Conservation (phyloP, 345 rosid genomes). For the Cardamine chenopodiifolia region DNA sequence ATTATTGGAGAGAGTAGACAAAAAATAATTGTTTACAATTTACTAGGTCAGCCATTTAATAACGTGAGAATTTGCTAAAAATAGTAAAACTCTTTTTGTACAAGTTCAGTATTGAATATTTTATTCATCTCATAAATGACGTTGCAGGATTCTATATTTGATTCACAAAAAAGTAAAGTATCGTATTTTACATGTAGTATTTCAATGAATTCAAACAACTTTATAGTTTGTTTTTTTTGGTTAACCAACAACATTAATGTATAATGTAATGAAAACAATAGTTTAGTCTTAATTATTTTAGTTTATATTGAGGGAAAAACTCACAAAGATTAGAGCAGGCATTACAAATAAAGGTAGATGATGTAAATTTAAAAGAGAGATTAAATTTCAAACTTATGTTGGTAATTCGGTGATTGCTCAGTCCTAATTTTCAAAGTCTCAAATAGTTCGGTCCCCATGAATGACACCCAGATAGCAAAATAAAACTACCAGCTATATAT, state of each 20-base stretch:
- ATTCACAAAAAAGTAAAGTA: not conserved
- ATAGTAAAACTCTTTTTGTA: not conserved
- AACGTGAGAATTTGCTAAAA: not conserved
- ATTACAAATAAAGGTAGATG: not conserved
- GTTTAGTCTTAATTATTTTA: not conserved
- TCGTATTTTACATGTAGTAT: not conserved
- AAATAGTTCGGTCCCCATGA: not conserved
- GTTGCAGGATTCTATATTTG: not conserved
- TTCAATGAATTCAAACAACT: not conserved
- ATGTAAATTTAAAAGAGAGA: not conserved
- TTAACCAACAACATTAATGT: not conserved
- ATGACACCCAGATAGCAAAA: not conserved
- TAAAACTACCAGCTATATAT: not conserved
- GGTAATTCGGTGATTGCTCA: not conserved
- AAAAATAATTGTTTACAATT: not conserved
- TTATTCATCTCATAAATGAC: not conserved
- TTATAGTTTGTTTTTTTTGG: not conserved
- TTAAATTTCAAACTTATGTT: not conserved
- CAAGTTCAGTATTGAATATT: not conserved
- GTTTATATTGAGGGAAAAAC: not conserved
- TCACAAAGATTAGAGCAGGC: not conserved
- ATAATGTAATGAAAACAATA: not conserved
- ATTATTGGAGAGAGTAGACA: not conserved
- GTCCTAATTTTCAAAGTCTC: not conserved
- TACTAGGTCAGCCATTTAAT: not conserved